Evolutionary conservation across 1,139 yeast species (phyloP).

Genomic region (Hyphopichia fennica): DNA sequence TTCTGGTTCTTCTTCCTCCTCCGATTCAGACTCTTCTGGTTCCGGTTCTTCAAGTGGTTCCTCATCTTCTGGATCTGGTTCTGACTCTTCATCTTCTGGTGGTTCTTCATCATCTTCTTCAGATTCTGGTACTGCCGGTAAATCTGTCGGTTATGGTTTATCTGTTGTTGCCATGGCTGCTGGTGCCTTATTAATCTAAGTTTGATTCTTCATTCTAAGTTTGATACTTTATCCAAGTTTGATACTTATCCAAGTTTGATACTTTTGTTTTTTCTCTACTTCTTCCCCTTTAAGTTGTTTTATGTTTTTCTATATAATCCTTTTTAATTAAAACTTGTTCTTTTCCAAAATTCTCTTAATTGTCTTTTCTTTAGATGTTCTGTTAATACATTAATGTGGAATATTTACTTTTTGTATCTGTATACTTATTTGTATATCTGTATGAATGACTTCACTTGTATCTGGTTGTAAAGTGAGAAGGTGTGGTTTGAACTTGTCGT

Average conservation of each 20-base stretch:
- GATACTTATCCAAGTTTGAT: too few relatives aligned
- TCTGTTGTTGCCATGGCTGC: slow-evolving; percentile 23
- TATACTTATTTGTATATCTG: too few relatives aligned
- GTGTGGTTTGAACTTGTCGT: too few relatives aligned
- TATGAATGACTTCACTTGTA: background rate
- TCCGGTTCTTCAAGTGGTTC: slow-evolving; percentile 4
- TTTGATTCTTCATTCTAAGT: too few relatives aligned
- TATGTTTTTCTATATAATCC: too few relatives aligned
- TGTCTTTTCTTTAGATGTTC: background rate
- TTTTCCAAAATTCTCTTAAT: background rate
- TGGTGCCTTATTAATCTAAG: slow-evolving; percentile 25
- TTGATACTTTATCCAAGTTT: too few relatives aligned
- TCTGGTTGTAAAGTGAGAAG: too few relatives aligned
- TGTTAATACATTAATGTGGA: background rate
- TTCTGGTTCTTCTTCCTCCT: slow-evolving; percentile 4
- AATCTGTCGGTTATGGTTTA: slow-evolving; percentile 16
- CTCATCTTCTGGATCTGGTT: slow-evolving; percentile 5
- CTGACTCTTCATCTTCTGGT: slow-evolving; percentile 5
- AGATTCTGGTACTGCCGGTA: slow-evolving; percentile 6
- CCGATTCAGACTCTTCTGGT: background rate
- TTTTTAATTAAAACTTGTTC: too few relatives aligned
- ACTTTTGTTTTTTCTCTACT: too few relatives aligned
- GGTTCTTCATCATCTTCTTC: background rate
- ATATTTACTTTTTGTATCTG: too few relatives aligned
- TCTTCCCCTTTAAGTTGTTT: too few relatives aligned